A percentile compares a stretch with the other conserved stretches of the same genome.
Conservation (phyloP, 768 basidiomycete genomes). For the Cyclocybe cylindracea region DNA sequence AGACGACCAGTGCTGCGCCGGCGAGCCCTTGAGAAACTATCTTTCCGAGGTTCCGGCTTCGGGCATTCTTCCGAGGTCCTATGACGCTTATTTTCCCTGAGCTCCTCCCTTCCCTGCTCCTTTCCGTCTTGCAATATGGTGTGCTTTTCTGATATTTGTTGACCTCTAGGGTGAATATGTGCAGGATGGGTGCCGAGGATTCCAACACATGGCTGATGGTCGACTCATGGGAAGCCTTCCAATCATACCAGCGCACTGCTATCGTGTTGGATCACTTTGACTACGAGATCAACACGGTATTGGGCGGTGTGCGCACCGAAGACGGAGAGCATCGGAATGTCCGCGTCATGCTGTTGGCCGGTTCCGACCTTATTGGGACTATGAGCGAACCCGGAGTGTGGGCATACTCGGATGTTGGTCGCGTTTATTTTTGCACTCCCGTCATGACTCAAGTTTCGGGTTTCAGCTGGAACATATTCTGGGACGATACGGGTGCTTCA, state of each 20-base stretch:
- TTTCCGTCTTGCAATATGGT: constrained; percentile 16
- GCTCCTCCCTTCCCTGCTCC: constrained; percentile 10
- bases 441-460: constrained; percentile 1
- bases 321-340: constrained; percentile 77
- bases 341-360: constrained; percentile 92
- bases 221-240: constrained; percentile 97
- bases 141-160: constrained; percentile 10
- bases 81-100: constrained; percentile 14
- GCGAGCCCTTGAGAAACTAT: constrained; percentile 8
- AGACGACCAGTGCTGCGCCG: neutral
- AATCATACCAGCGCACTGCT: constrained; percentile 93
- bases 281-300: constrained; percentile 84
- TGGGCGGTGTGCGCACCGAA: constrained; percentile 75
- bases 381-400: constrained; percentile 99
- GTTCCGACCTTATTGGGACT: constrained; percentile 96
- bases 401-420: constrained; percentile 88
- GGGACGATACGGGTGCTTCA: constrained; percentile 91
- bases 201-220: constrained; percentile 96
- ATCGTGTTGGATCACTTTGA: constrained; percentile 98
- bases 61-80: constrained; percentile 20
- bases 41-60: constrained; percentile 19
- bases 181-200: constrained; percentile 85
- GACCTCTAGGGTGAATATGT: constrained; percentile 75
- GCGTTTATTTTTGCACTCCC: constrained; percentile 4
- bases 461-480: constrained; percentile 91